Evolutionary conservation across 495 filamentous ascomycete species (phyloP), one percentile per base, ranked within the genome.

Genomic region (Penicillium taxi): DNA sequence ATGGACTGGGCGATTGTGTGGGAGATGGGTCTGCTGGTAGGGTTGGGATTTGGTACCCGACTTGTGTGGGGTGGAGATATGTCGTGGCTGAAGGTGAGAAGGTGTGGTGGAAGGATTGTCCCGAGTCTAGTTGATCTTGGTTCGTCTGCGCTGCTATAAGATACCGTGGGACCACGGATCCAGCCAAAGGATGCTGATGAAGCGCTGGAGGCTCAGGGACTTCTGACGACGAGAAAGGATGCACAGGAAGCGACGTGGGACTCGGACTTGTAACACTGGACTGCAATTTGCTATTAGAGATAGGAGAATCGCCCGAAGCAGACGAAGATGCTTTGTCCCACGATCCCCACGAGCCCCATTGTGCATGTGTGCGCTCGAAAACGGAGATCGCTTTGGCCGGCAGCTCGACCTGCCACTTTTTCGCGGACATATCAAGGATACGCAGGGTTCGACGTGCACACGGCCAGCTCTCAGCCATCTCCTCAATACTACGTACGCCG

Each of bases 391-490:
- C 91, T 58, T 96, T 89, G 40, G 82, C 78, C 0, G 93, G 93
- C 11, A 96, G 59, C 24, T 85, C 77, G 12, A 95, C 77, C 8
- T 81, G 81, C 91, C 91, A 96, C 42, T 87, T 86, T 16, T 75
- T 74, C 5, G 83, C 84, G n/a, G 93, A 77, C 17, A 90, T 74
- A 38, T 81, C 85, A 25, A 98, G 67, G 24, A 96, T 94, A 35
- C 79, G 72, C 1, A 96, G 71, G 0, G 93, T 88, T 14, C 90
- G 73, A 21, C 87, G 72, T 9, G 88, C 93, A 48, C 89, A 90
- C 3, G 86, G 77, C 91, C 91, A 98, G 42, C 83, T 79, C 59
- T 95, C 90, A 1, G 84, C 87, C 47, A 98, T 96, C 53, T 98
- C 93, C 59, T 96, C 91, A 9, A 96, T 75, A 42, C 91, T 84